phyloP scores from a whole-genome alignment of 495 filamentous ascomycete species.

The Trichoderma reesei region DNA sequence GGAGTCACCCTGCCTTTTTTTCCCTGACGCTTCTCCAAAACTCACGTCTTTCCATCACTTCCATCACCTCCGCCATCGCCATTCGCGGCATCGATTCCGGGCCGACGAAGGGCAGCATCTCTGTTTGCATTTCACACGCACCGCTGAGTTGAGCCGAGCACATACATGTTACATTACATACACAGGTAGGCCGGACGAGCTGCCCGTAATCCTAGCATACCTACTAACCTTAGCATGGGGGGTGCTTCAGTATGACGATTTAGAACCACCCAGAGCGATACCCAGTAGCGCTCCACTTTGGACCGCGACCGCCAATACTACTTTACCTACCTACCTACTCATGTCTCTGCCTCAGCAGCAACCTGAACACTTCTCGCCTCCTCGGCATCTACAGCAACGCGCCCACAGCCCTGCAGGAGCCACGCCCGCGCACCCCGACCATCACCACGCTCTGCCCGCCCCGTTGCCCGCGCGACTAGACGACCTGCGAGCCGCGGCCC shows the following conservation, averaged over 20 bases:
- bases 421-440: not conserved
- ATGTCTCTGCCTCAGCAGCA: not conserved
- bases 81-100: not conserved
- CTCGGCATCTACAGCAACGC: not conserved
- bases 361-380: not conserved
- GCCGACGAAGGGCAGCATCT: not conserved
- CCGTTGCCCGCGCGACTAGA: conserved; percentile 2
- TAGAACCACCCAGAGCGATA: not conserved
- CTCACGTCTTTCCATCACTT: too few relatives aligned
- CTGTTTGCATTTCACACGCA: not conserved
- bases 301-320: conserved; percentile 1
- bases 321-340: too few relatives aligned
- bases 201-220: too few relatives aligned
- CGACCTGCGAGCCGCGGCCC: conserved; percentile 1
- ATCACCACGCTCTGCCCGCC: not conserved
- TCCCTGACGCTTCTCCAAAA: too few relatives aligned
- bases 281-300: not conserved
- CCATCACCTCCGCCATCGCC: not conserved
- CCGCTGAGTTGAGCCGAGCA: not conserved
- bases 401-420: not conserved
- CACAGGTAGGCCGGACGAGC: too few relatives aligned
- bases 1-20: too few relatives aligned
- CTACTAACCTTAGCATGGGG: not conserved
- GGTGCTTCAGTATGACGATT: not conserved
- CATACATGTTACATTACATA: too few relatives aligned